Conservation (phyloP, 2,329 filamentous ascomycete species). For the Ophiocordyceps camponoti-floridani region DNA sequence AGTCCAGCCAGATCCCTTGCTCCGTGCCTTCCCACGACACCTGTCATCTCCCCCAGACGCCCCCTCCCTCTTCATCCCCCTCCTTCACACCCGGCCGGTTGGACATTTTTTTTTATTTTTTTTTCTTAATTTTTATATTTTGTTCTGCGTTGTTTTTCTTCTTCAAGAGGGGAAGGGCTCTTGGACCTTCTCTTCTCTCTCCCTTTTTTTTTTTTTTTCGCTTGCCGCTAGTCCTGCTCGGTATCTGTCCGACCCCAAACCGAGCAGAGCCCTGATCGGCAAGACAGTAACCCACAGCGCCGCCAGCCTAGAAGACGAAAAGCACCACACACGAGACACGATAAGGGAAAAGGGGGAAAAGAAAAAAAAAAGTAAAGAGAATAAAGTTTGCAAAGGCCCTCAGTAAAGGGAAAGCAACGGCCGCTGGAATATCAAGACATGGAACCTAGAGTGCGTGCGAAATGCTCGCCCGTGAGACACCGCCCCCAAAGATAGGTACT, state of each 20-base stretch:
- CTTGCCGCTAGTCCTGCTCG: background rate
- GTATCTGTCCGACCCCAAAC: background rate
- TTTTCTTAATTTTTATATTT: too few species aligned
- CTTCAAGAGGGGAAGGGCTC: too few species aligned
- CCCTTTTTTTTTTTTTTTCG: background rate
- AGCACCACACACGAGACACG: background rate
- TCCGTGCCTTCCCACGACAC: background rate
- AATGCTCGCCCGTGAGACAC: background rate
- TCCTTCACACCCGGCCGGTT: too few species aligned
- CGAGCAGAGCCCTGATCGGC: background rate
- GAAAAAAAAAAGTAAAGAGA: too few species aligned
- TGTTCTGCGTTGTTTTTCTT: too few species aligned
- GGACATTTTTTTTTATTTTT: too few species aligned
- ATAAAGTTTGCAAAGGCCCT: too few species aligned
- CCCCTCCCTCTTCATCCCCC: too few species aligned
- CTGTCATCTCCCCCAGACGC: too few species aligned
- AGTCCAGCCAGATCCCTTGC: background rate
- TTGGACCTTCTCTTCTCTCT: too few species aligned
- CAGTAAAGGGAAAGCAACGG: too few species aligned
- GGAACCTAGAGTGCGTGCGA: background rate
- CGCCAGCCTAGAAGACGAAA: background rate
- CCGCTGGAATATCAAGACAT: too few species aligned
- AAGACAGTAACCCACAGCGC: background rate
- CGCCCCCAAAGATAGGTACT: background rate
- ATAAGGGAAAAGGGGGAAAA: background rate